These are phyloP conservation scores for Fusarium heterosporum DNA, from an alignment of 2,329 filamentous ascomycete genomes.

Conservation along the genomic window DNA sequence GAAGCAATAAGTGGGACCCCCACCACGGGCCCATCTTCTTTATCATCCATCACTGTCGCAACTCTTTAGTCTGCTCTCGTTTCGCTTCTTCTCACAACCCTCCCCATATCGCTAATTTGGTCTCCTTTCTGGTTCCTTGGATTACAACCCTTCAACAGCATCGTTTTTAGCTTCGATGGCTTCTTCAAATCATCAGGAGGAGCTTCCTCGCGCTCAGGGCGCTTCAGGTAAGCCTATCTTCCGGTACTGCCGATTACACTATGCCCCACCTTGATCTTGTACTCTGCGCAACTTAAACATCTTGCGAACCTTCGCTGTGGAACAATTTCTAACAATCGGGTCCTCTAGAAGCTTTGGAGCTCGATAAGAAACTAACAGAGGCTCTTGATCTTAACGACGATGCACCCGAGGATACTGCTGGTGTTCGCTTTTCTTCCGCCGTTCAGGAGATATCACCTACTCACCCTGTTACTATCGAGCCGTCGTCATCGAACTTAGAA, in stretches of 20 bases:
- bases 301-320: slow-evolving; percentile 12
- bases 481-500: slow-evolving; percentile 40
- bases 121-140: slow-evolving; percentile 28
- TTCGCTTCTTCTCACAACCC: slow-evolving; percentile 41
- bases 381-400: slow-evolving; percentile 18
- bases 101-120: slow-evolving; percentile 30
- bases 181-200: slow-evolving; percentile 33
- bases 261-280: slow-evolving; percentile 46
- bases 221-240: slow-evolving; percentile 44
- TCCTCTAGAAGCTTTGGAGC: slow-evolving; percentile 26
- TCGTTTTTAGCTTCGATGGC: slow-evolving; percentile 35
- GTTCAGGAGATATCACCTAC: slow-evolving; percentile 72
- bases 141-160: slow-evolving; percentile 23
- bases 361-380: slow-evolving; percentile 18
- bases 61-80: slow-evolving; percentile 35
- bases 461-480: slow-evolving; percentile 56
- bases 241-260: slow-evolving; percentile 43
- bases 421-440: slow-evolving; percentile 78
- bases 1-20: slow-evolving; percentile 38
- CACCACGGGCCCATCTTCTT: slow-evolving; percentile 46
- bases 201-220: slow-evolving; percentile 37
- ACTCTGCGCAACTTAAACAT: slow-evolving; percentile 15
- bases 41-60: slow-evolving; percentile 47
- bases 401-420: slow-evolving; percentile 50
- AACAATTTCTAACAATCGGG: slow-evolving; percentile 39